Percentiles rank a stretch among this genome's conserved stretches.
phyloP scores from a whole-genome alignment of 2,329 filamentous ascomycete species.

The Sclerotinia borealis region DNA sequence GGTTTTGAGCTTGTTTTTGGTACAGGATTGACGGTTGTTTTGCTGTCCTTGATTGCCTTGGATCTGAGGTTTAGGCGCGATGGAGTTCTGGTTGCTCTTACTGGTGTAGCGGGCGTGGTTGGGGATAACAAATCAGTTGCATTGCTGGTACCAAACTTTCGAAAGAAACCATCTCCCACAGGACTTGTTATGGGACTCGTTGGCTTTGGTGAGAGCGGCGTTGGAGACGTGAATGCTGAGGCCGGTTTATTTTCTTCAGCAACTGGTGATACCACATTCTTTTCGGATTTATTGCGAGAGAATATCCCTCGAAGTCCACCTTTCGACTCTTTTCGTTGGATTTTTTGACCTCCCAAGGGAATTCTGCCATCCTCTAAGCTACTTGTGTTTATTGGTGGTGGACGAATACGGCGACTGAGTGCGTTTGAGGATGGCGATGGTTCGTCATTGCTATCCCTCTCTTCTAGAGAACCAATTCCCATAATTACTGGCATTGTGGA shows the following conservation, averaged over 20 bases:
- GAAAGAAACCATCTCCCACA: conserved; percentile 15
- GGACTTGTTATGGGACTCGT: conserved; percentile 19
- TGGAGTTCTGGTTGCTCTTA: conserved; percentile 13
- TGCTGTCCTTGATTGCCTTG: conserved; percentile 22
- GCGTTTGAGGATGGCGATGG: conserved; percentile 3
- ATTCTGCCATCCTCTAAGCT: conserved; percentile 16
- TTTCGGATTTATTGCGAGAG: conserved; percentile 25
- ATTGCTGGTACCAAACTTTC: conserved; percentile 12
- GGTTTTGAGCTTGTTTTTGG: conserved; percentile 20
- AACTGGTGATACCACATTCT: conserved; percentile 17
- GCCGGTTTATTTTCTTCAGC: conserved; percentile 16
- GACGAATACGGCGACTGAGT: conserved; percentile 23
- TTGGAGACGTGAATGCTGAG: not conserved
- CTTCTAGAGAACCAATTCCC: not conserved
- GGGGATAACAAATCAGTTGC: conserved; percentile 14
- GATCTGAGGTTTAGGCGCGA: conserved; percentile 26
- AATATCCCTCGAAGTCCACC: conserved; percentile 30
- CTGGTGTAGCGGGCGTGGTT: conserved; percentile 16
- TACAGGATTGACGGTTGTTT: conserved; percentile 16
- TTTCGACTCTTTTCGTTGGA: conserved; percentile 26
- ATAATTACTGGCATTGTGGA: not conserved
- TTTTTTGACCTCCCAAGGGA: conserved; percentile 21
- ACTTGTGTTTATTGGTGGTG: conserved; percentile 21
- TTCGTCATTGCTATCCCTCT: not conserved
- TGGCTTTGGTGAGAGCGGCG: conserved; percentile 13